These are phyloP conservation scores for Sordariomycetes sp. DNA, from an alignment of 2,329 filamentous ascomycete species.

Conservation along the genomic window DNA sequence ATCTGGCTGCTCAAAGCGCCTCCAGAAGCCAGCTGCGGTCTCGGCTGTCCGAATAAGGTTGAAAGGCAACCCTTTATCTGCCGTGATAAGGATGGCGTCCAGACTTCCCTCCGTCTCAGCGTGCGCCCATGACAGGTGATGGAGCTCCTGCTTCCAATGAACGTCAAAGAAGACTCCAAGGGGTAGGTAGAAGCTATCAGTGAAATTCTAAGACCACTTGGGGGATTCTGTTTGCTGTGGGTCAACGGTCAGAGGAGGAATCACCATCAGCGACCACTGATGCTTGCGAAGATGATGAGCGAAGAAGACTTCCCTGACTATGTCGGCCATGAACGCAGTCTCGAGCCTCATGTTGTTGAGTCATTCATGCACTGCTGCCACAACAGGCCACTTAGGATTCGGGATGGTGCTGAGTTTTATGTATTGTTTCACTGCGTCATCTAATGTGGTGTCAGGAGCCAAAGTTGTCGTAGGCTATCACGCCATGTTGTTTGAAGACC, in stretches of 20 bases:
- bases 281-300: neutral
- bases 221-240: neutral
- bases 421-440: too few species aligned
- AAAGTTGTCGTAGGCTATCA: too few species aligned
- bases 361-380: too few species aligned
- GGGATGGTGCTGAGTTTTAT: too few species aligned
- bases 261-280: neutral
- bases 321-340: too few species aligned
- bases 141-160: neutral
- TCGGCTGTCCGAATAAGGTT: neutral
- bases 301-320: constrained; percentile 1
- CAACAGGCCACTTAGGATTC: too few species aligned
- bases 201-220: neutral
- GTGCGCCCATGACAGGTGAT: neutral
- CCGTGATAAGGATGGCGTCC: neutral
- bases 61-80: neutral
- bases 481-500: too few species aligned
- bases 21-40: neutral
- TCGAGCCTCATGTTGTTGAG: too few species aligned
- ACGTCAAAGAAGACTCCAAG: neutral
- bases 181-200: neutral
- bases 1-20: neutral
- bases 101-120: neutral
- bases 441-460: too few species aligned
- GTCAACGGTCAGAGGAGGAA: neutral